Base-by-base conservation (phyloP, 345 rosid species). In the Eucalyptus tenuipes region DNA sequence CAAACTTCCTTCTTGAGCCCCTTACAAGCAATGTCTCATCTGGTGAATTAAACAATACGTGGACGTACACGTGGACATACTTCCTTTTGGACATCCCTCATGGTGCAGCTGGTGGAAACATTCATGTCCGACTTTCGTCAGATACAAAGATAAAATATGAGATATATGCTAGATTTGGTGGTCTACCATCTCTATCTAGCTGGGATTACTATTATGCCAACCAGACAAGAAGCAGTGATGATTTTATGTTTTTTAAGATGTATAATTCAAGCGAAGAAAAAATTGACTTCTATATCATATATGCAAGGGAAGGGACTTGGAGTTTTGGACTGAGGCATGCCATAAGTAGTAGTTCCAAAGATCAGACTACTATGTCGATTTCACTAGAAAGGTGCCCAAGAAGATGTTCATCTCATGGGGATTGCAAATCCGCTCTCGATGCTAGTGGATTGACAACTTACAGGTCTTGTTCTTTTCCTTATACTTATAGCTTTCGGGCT, bases 281-380 rank as follows among this genome's bases (percentile, higher is more conserved):
- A 91, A 91, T 95, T 88, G 99, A 98, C 90, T 95, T 98, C 91
- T 98, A 98, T 89, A 91, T 98, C 90, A 90, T 97, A 90, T 95
- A 98, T 89, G 95, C 92, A 87, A 95, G 94, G 88, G 99, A 98
- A 92, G 99, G 99, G 88, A 97, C 93, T 53, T 98, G 99, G 99
- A 90, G 91, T 82, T 85, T 97, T 82, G 99, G 98, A 85, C 86
- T 97, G 89, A 95, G 98, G 93, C 90, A 92, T 88, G 91, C 91
- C 80, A 88, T 89, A 45, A 88, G 4, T 88, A 89, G 88, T 87
- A 80, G 87, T 89, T 88, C 93, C 71, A 88, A 87, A 87, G 93
- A 53, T 80, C 93, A 93, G 90, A 94, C 97, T 85, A 87, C 91
- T 66, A 94, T 97, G 94, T 96, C 97, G 85, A 84, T 98, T 88